Percentiles rank a stretch among this genome's conserved stretches.
These are phyloP conservation scores for Hexamita inflata DNA, from an alignment of 208 protist species.

Conservation along the genomic window DNA sequence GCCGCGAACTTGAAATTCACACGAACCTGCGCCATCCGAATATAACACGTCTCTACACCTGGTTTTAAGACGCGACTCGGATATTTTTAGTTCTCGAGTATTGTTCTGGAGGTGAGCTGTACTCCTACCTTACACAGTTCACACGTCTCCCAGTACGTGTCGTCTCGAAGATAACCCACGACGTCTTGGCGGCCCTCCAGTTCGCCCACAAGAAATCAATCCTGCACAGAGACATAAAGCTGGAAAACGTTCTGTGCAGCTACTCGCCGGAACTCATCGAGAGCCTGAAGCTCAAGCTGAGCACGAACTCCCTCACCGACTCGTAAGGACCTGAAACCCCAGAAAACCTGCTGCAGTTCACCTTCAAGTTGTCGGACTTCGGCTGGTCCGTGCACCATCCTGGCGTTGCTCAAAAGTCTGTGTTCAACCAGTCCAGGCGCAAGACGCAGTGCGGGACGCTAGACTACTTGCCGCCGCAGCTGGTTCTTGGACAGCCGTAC, in stretches of 20 bases:
- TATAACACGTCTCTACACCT: constrained; percentile 1
- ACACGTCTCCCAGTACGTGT: background rate
- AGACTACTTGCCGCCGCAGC: constrained; percentile 52
- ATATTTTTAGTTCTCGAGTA: constrained; percentile 18
- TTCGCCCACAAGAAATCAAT: background rate
- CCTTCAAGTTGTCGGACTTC: constrained; percentile 16
- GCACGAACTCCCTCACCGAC: too few relatives aligned
- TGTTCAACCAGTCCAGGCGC: background rate
- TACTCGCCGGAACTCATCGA: background rate
- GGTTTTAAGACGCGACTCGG: background rate
- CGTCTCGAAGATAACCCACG: background rate
- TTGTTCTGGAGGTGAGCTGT: constrained; percentile 6
- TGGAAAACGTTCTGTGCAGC: background rate
- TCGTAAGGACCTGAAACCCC: background rate
- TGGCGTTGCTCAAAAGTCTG: background rate
- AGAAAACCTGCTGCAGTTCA: background rate
- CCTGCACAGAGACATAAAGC: constrained; percentile 13
- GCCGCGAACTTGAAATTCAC: constrained; percentile 19
- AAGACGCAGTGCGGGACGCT: constrained; percentile 50
- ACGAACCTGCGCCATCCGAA: background rate
- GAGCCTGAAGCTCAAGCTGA: too few relatives aligned
- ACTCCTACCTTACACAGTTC: background rate
- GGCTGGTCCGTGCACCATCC: constrained; percentile 24
- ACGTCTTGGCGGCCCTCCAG: background rate
- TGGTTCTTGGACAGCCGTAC: constrained; percentile 43